Evolutionary conservation across 1,284 basidiomycete genomes (phyloP), one percentile per base, ranked within the genome.

Genomic region (Mycena sp.): DNA sequence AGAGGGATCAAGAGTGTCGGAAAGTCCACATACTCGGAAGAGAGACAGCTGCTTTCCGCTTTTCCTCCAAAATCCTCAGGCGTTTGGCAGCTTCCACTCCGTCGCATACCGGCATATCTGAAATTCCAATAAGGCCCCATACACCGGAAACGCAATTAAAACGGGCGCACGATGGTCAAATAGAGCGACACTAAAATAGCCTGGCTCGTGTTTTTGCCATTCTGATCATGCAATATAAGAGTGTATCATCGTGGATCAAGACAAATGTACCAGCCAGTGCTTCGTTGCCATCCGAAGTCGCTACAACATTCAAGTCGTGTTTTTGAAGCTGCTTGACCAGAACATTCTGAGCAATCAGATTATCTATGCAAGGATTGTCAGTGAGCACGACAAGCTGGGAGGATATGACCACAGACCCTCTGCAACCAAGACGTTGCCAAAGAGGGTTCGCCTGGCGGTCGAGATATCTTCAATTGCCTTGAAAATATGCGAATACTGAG

Each of bases 91-190:
- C 91, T 75, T 92, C 91, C 8, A 93, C 91, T 14, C 91, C 91
- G 75, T 93, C 91, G 74, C 90, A 92, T 67, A 93, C 84, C 2
- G 91, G 91, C 91, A 93, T 93, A 77, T 93, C 91, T 93, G 52
- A 56, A n/a, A 20, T 52, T n/a, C 59, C 11, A 2, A 38, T 39
- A 41, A 37, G 1, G 22, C 16, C 20, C 4, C 5, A 30, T 67
- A 57, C 20, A 39, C 54, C n/a, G 9, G 44, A n/a, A 34, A 70
- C 41, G n/a, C 38, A 60, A 54, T 44, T 39, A 20, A 7, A 59
- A 18, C 25, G 18, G 0, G 81, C 88, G 78, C 75, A 92, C 91
- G 91, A 79, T 93, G 91, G 77, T 93, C 91, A 75, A 93, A 93
- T 41, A 93, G 76, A 3, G 91, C 91, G 3, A 88, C 85, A 72